These are phyloP conservation scores for Fusarium burgessii DNA, from an alignment of 2,329 filamentous ascomycete genomes.

Conservation along the genomic window DNA sequence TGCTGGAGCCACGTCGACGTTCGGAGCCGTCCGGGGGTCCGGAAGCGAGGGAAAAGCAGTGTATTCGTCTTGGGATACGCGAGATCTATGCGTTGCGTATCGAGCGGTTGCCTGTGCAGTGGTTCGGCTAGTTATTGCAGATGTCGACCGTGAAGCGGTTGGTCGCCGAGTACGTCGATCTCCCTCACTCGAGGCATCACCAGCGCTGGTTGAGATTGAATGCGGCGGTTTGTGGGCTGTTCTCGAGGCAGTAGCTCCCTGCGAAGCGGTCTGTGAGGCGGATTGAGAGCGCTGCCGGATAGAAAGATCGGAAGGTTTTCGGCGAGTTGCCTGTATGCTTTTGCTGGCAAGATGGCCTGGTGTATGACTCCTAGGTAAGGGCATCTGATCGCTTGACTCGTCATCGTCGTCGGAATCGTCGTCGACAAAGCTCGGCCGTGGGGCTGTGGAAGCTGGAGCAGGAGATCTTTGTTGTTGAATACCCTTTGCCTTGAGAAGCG, in stretches of 20 bases:
- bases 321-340: conserved; percentile 62
- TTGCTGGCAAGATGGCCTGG: conserved; percentile 71
- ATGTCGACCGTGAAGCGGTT: conserved; percentile 64
- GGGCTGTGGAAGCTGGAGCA: conserved; percentile 39
- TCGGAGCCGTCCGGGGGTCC: conserved; percentile 66
- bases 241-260: conserved; percentile 46
- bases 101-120: conserved; percentile 37
- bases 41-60: conserved; percentile 68
- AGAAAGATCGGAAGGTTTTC: conserved; percentile 64
- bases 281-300: conserved; percentile 68
- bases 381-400: conserved; percentile 52
- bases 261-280: conserved; percentile 52
- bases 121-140: conserved; percentile 59
- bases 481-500: conserved; percentile 52
- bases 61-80: conserved; percentile 55
- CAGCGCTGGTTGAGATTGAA: conserved; percentile 36
- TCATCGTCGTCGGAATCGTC: conserved; percentile 53
- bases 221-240: conserved; percentile 46
- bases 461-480: conserved; percentile 62
- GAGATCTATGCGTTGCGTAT: conserved; percentile 35
- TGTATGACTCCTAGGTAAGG: conserved; percentile 68
- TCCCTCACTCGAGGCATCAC: conserved; percentile 45
- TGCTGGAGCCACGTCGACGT: conserved; percentile 72
- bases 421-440: conserved; percentile 51
- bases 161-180: conserved; percentile 53